Base-by-base conservation (phyloP, 139 green algal genomes). In the Astrephomene gubernaculifera region DNA sequence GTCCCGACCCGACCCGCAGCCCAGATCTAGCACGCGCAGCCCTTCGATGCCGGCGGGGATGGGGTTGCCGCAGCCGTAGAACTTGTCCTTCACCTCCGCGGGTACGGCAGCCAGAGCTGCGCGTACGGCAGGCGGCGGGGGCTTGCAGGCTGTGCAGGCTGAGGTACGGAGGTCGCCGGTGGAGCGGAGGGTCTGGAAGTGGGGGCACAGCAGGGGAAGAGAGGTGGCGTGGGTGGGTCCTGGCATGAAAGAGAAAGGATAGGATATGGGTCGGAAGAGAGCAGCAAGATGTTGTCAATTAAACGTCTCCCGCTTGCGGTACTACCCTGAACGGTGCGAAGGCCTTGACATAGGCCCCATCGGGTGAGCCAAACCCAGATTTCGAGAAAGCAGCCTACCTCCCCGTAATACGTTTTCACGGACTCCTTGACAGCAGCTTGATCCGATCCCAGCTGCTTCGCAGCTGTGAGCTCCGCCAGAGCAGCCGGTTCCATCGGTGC, bases 1-100 rank as follows among this genome's bases (percentile, higher is more conserved):
- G 83, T 99, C 97, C 0, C 97, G 79, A 0, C 97, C 97, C 24
- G 86, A 94, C 57, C 97, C 97, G 83, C 94, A 96, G 41, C 95
- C 95, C 49, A 97, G 89, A 81, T 97, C 94, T n/a, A 94, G 67
- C 31, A 90, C 91, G 35, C 86, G 68, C 79, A 96, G 75, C 31
- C 94, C 94, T 9, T 90, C 86, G 35, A 98, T 96, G 31, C 96
- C 97, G 6, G 93, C 79, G 10, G 97, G 97, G 35, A 98, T 90
- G 41, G 97, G 97, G 1, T 94, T 96, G 36, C 97, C 96, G 85
- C 97, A 99, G 64, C 97, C 97, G 85, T 99, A 99, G 80, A 75
- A 79, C 35, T 78, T 82, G 7, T 87, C 83, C 69, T 92, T 60
- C 79, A 90, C 72, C 87, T 87, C 78, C 2, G 90, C 52, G 0